Conservation (phyloP, 768 basidiomycete genomes). For the Collybia sp. region DNA sequence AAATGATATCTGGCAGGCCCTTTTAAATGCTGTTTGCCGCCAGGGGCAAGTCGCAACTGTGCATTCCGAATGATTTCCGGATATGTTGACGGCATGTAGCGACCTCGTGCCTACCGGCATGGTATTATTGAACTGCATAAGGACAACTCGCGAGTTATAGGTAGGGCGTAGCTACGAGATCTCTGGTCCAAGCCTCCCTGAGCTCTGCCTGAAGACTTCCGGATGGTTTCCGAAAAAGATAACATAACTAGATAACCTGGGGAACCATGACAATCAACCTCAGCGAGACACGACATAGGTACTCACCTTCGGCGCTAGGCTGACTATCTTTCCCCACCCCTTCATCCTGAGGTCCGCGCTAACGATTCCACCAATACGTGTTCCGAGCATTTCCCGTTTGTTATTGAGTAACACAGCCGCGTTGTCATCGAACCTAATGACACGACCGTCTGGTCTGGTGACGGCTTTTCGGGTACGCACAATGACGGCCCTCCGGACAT, state of each 20-base stretch:
- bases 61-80: too few relatives aligned
- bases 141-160: too few relatives aligned
- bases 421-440: slow-evolving; percentile 93
- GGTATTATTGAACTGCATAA: too few relatives aligned
- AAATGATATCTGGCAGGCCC: slow-evolving; percentile 5
- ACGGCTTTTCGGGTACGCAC: slow-evolving; percentile 90
- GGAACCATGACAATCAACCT: neutral
- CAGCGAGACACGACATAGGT: neutral
- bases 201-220: too few relatives aligned
- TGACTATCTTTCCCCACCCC: slow-evolving; percentile 93
- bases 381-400: slow-evolving; percentile 94
- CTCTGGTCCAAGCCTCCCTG: too few relatives aligned
- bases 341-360: slow-evolving; percentile 87
- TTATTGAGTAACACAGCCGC: slow-evolving; percentile 92
- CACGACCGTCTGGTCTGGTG: slow-evolving; percentile 81
- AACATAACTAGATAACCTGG: slow-evolving; percentile 10
- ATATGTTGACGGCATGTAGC: too few relatives aligned
- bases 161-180: too few relatives aligned
- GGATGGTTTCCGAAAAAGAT: too few relatives aligned
- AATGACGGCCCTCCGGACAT: slow-evolving; percentile 93
- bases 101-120: too few relatives aligned
- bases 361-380: slow-evolving; percentile 90
- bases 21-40: too few relatives aligned
- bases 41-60: too few relatives aligned
- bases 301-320: slow-evolving; percentile 84